Evolutionary conservation across 192 early-diverging fungal genomes (phyloP).

Genomic region (Podila verticillata): DNA sequence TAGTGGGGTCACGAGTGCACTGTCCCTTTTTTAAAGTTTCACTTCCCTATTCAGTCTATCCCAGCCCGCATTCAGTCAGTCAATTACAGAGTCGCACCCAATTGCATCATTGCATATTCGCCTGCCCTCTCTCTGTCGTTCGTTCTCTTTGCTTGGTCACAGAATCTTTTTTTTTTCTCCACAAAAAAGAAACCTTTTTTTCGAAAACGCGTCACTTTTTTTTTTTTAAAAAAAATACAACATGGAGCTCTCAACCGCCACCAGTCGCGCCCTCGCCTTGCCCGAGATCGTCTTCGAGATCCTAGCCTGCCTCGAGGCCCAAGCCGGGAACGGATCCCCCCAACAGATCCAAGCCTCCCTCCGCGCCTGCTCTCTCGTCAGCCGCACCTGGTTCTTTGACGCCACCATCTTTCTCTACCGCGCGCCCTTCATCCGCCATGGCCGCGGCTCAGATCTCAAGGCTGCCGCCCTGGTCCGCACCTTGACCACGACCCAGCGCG

Average conservation of each 20-base stretch:
- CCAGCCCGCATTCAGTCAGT: background rate
- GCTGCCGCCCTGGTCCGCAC: constrained; percentile 34
- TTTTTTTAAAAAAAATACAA: too few relatives aligned
- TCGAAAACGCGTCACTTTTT: too few relatives aligned
- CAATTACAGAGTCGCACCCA: background rate
- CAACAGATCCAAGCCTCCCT: constrained; percentile 39
- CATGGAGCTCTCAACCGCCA: constrained; percentile 6
- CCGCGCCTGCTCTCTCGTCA: constrained; percentile 46
- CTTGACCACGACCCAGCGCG: constrained; percentile 38
- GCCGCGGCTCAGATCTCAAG: constrained; percentile 39
- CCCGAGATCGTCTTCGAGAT: constrained; percentile 52
- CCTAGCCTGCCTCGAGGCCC: constrained; percentile 40
- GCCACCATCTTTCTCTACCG: constrained; percentile 48
- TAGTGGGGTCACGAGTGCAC: background rate
- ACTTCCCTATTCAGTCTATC: background rate
- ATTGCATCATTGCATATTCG: background rate
- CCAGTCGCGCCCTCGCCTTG: constrained; percentile 37
- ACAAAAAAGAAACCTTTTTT: too few relatives aligned
- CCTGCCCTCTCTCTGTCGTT: background rate
- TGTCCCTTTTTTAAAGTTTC: background rate
- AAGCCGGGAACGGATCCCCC: constrained; percentile 30
- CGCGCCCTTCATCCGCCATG: constrained; percentile 36
- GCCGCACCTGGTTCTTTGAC: constrained; percentile 50
- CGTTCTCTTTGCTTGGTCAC: background rate
- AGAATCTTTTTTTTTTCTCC: too few relatives aligned